Base-by-base conservation (phyloP, 441 rosid species). In the Populus hybrid region DNA sequence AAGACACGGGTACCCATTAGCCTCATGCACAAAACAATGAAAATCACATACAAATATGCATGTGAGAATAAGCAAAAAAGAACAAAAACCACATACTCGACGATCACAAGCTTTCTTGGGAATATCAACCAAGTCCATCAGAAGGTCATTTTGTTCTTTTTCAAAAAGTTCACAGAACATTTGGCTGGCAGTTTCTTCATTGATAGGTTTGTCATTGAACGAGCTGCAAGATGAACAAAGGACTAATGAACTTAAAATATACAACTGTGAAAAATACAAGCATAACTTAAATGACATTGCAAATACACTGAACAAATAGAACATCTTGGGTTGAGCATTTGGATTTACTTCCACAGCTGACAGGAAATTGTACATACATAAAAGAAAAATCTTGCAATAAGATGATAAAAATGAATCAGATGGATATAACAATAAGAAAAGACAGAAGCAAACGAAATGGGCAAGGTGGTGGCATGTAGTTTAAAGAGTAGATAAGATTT, bases 21-120 rank as follows among this genome's bases (percentile, higher is more conserved):
- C 34, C 6, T 9, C 8, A 10, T 20, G 28, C 74, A 77, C 16
- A 70, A 69, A 67, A 50, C 57, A 64, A 0, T 11, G 67, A 53
- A 71, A 63, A 65, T 10, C 10, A 18, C 26, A 36, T 42, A 34
- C 20, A 30, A 14, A 38, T 21, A 32, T 18, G 16, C 4, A 26
- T 14, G n/a, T 30, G 9, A 23, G 61, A 23, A 69, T 6, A 64
- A 50, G 5, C 40, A 32, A 12, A 38, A 63, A 75, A 32, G 2
- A 5, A 10, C 1, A 24, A 26, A 68, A 59, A 64, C 1, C 11
- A 81, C 72, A 82, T 82, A 91, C 97, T 26, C 90, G 90, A 26
- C 97, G 96, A 89, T 93, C 97, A 65, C 98, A 94, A 75, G 98
- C 98, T 84, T 90, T 94, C 86, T 93, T 94, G 0, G 98, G 97